These are phyloP conservation scores for Hypoxylon sp. DNA, from an alignment of 2,329 filamentous ascomycete genomes.

Conservation along the genomic window DNA sequence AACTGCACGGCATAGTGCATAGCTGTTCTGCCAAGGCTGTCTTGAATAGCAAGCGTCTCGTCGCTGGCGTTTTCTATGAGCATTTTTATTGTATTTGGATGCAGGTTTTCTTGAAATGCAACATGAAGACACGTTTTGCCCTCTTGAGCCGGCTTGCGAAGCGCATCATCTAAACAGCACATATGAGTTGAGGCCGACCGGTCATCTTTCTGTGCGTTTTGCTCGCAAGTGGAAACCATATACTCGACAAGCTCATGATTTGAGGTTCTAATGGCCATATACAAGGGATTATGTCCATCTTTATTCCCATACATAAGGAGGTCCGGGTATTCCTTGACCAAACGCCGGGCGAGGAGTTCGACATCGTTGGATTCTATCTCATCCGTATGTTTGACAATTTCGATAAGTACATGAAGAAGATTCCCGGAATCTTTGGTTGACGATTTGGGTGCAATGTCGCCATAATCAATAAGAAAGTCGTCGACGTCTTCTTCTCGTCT, in stretches of 20 bases:
- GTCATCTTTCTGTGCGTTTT: neutral
- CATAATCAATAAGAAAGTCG: neutral
- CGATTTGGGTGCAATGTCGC: neutral
- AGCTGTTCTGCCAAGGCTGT: constrained; percentile 9
- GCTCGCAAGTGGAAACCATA: constrained; percentile 12
- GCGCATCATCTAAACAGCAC: neutral
- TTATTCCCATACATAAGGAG: constrained; percentile 5
- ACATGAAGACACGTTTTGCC: constrained; percentile 14
- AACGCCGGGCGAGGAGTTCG: constrained; percentile 4
- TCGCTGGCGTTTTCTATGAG: constrained; percentile 19
- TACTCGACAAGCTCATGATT: constrained; percentile 14
- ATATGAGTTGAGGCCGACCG: neutral
- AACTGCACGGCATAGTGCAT: constrained; percentile 15
- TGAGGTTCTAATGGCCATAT: constrained; percentile 18
- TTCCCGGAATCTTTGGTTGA: constrained; percentile 1
- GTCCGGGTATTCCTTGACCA: constrained; percentile 9
- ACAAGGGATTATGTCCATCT: constrained; percentile 16
- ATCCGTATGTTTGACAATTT: constrained; percentile 15
- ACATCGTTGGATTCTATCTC: constrained; percentile 9
- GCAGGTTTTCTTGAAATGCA: constrained; percentile 5
- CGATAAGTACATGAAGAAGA: constrained; percentile 8
- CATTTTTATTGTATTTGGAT: constrained; percentile 2
- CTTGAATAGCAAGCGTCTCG: constrained; percentile 16
- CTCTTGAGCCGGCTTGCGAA: neutral
- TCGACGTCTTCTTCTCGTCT: neutral